phyloP scores from a whole-genome alignment of 768 basidiomycete genomes.

The Hygrocybe punicea region DNA sequence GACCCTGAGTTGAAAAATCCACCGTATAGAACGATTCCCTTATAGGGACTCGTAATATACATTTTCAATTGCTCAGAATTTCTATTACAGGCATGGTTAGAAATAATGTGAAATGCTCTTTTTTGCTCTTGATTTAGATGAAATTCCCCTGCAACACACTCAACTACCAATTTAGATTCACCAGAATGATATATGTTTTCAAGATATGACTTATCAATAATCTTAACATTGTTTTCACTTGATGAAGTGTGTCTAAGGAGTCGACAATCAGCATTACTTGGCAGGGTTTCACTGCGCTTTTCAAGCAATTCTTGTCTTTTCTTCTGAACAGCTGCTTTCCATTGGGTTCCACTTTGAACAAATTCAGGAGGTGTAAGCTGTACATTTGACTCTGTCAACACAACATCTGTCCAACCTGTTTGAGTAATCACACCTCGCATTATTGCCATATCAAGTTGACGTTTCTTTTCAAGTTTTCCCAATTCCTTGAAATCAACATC shows the following conservation, averaged over 20 bases:
- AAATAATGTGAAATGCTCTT: slow-evolving; percentile 30
- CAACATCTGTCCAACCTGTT: background rate
- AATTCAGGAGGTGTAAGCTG: background rate
- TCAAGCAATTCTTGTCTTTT: slow-evolving; percentile 8
- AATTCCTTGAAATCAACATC: background rate
- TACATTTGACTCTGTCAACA: too few species aligned
- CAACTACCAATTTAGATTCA: slow-evolving; percentile 10
- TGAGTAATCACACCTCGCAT: background rate
- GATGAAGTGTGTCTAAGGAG: background rate
- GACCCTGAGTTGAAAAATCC: too few species aligned
- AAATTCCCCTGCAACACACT: slow-evolving; percentile 14
- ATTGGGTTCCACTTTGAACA: slow-evolving; percentile 5
- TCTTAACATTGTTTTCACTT: slow-evolving; percentile 12
- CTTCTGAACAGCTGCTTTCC: slow-evolving; percentile 8
- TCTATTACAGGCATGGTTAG: slow-evolving; percentile 20
- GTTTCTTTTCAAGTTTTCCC: background rate
- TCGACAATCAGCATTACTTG: background rate
- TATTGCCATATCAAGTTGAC: background rate
- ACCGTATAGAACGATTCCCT: too few species aligned
- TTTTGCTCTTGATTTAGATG: slow-evolving; percentile 22
- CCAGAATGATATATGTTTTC: background rate
- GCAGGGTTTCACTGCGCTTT: background rate
- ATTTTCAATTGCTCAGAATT: slow-evolving; percentile 26
- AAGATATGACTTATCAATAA: slow-evolving; percentile 24
- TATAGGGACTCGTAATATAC: too few species aligned